Evolutionary conservation across 2,329 filamentous ascomycete species (phyloP).

Genomic region (Diaporthe australafricana): DNA sequence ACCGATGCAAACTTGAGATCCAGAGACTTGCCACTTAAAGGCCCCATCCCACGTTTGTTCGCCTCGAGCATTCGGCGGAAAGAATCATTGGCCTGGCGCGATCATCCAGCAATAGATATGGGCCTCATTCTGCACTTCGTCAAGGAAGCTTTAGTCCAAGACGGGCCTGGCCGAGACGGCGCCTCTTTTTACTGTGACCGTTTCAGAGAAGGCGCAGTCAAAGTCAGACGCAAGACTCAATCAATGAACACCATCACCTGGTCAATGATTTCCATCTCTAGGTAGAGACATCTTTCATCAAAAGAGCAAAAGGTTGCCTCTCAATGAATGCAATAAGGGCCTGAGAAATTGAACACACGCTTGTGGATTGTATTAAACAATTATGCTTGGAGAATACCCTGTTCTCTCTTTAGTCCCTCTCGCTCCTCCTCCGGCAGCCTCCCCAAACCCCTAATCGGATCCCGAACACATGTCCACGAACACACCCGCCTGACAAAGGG

Average conservation of each 20-base stretch:
- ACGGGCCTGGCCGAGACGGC: not conserved
- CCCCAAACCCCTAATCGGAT: constrained; percentile 27
- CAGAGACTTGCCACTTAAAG: not conserved
- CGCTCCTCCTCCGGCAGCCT: not conserved
- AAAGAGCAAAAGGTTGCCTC: not conserved
- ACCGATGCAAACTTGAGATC: not conserved
- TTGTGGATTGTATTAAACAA: constrained; percentile 9
- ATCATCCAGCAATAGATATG: not conserved
- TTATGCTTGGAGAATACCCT: not conserved
- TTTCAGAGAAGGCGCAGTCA: not conserved
- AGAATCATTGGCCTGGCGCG: not conserved
- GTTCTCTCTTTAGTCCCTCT: not conserved
- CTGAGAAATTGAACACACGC: not conserved
- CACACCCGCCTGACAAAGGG: constrained; percentile 62
- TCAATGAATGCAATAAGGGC: not conserved
- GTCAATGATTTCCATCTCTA: not conserved
- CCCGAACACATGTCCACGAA: constrained; percentile 63
- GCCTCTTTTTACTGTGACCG: not conserved
- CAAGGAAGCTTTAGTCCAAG: not conserved
- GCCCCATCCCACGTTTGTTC: not conserved
- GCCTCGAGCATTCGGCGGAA: too few relatives aligned
- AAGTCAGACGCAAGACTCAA: not conserved
- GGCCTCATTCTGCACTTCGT: not conserved
- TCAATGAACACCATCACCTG: not conserved
- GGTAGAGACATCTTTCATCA: not conserved